A percentile compares a stretch with the other conserved stretches of the same genome.
Evolutionary conservation across 805 yeast genomes (phyloP).

Genomic region (Citeromyces matritensis): DNA sequence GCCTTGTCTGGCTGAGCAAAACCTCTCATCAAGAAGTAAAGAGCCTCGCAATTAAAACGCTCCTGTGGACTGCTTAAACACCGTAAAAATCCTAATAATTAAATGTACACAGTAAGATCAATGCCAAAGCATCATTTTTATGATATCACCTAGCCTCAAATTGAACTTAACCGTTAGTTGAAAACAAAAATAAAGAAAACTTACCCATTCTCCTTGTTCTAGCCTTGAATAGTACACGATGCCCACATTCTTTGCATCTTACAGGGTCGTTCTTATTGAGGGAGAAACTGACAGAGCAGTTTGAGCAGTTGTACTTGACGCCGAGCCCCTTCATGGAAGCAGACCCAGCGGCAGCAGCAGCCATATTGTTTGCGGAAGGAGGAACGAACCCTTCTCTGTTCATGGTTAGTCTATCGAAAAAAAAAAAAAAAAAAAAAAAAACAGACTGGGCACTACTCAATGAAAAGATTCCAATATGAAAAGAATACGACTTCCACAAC

Average conservation of each 20-base stretch:
- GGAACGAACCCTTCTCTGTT: slow-evolving; percentile 79
- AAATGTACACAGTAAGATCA: too few relatives aligned
- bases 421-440: neutral
- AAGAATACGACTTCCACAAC: neutral
- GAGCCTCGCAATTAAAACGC: too few relatives aligned
- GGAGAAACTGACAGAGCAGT: slow-evolving; percentile 82
- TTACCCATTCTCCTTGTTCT: slow-evolving; percentile 92
- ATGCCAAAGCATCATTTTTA: too few relatives aligned
- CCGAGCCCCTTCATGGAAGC: slow-evolving; percentile 57
- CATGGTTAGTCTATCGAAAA: slow-evolving; percentile 20
- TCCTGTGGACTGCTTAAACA: too few relatives aligned
- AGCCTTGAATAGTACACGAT: slow-evolving; percentile 92
- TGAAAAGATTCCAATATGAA: neutral
- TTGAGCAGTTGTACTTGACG: slow-evolving; percentile 89
- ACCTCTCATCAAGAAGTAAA: too few relatives aligned
- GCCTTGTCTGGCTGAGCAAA: too few relatives aligned
- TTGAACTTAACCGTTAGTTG: slow-evolving; percentile 25
- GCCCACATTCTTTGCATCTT: slow-evolving; percentile 97
- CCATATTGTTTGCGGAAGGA: slow-evolving; percentile 56
- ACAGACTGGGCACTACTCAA: neutral
- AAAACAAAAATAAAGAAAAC: slow-evolving; percentile 8
- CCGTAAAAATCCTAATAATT: too few relatives aligned
- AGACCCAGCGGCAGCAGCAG: slow-evolving; percentile 79
- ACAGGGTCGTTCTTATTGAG: slow-evolving; percentile 91
- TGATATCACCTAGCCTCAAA: slow-evolving; percentile 53